A percentile compares a stretch with the other conserved stretches of the same genome.
These are phyloP conservation scores for Phylloporus sp. DNA, from an alignment of 768 basidiomycete genomes.

Conservation along the genomic window DNA sequence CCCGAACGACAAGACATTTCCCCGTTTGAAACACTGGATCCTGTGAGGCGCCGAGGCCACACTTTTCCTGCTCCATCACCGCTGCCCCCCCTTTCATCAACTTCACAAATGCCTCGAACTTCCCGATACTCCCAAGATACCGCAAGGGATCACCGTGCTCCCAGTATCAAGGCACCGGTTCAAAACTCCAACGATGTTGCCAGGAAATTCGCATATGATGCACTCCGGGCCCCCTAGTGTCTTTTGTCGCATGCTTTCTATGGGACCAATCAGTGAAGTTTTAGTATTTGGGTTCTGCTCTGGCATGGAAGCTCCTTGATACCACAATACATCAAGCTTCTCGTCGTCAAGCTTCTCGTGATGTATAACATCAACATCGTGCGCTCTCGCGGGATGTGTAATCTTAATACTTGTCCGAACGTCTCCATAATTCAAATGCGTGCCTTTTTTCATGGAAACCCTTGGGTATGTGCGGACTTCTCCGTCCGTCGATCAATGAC, in stretches of 20 bases:
- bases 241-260: constrained; percentile 2
- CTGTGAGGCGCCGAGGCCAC: background rate
- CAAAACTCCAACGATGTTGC: constrained; percentile 8
- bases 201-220: constrained; percentile 6
- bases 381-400: background rate
- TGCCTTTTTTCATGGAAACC: constrained; percentile 9
- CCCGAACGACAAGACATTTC: background rate
- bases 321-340: background rate
- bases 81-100: background rate
- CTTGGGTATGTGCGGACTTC: constrained; percentile 2
- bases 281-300: background rate
- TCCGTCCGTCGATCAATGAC: no score
- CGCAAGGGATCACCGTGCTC: background rate
- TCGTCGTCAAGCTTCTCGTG: background rate
- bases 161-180: constrained; percentile 4
- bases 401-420: background rate
- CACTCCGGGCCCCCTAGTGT: constrained; percentile 1
- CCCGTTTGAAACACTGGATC: background rate
- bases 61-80: background rate
- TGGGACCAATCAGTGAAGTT: constrained; percentile 4
- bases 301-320: background rate
- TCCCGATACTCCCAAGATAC: constrained; percentile 3
- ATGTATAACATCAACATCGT: background rate
- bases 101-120: background rate
- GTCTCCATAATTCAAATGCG: background rate